Percentiles rank a stretch among this genome's conserved stretches.
These are phyloP conservation scores for Xylaria sp. DNA, from an alignment of 2,329 filamentous ascomycete genomes.

Conservation along the genomic window DNA sequence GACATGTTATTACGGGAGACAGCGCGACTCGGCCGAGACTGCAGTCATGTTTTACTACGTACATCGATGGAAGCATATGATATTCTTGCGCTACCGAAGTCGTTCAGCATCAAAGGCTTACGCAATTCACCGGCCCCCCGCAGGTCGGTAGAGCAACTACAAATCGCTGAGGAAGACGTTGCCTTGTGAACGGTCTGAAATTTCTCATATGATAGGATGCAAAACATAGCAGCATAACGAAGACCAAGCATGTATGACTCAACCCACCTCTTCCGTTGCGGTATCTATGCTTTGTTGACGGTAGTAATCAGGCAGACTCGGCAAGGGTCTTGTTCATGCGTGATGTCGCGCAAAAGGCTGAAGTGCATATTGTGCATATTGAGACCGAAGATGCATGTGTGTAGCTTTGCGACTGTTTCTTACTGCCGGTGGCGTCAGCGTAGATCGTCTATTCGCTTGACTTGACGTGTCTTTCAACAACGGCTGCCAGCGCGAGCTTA, in stretches of 20 bases:
- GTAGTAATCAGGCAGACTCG: slow-evolving; percentile 31
- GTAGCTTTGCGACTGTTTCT: background rate
- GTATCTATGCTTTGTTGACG: slow-evolving; percentile 13
- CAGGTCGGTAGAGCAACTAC: background rate
- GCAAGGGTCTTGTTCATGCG: slow-evolving; percentile 27
- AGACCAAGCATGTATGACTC: slow-evolving; percentile 26
- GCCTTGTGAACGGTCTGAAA: slow-evolving; percentile 14
- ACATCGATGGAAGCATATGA: background rate
- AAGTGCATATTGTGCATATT: slow-evolving; percentile 32
- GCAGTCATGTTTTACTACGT: background rate
- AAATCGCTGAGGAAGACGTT: slow-evolving; percentile 8
- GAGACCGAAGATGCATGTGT: slow-evolving; percentile 24
- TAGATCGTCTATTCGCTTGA: slow-evolving; percentile 22
- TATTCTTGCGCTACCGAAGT: slow-evolving; percentile 1
- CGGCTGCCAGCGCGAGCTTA: slow-evolving; percentile 32
- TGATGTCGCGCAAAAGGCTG: slow-evolving; percentile 28
- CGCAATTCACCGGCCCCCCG: slow-evolving; percentile 6
- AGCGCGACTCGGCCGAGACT: slow-evolving; percentile 7
- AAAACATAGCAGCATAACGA: slow-evolving; percentile 26
- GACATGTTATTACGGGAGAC: slow-evolving; percentile 2
- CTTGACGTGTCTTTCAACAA: slow-evolving; percentile 22
- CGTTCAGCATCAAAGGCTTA: slow-evolving; percentile 12
- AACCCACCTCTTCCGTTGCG: slow-evolving; percentile 10
- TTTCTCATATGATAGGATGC: slow-evolving; percentile 18
- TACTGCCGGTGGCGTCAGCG: slow-evolving; percentile 29